Evolutionary conservation across 2,329 filamentous ascomycete genomes (phyloP).

Genomic region (Furcasterigmium furcatum): DNA sequence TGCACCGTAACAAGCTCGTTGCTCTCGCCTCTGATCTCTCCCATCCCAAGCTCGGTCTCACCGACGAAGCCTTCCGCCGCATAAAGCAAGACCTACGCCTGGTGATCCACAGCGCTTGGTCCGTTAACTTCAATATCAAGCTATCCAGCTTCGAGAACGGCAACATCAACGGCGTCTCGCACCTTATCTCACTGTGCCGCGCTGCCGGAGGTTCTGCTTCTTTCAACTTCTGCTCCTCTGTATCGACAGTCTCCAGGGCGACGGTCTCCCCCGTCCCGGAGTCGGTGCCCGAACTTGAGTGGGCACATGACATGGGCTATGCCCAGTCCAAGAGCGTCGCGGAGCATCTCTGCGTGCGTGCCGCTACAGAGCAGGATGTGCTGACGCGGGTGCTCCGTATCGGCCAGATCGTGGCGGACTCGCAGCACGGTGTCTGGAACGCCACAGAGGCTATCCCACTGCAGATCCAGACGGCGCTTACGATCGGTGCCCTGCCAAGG

Average conservation of each 20-base stretch:
- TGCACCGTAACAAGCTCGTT: conserved; percentile 8
- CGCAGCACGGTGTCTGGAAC: conserved; percentile 45
- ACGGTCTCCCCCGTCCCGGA: conserved; percentile 28
- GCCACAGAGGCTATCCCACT: conserved; percentile 47
- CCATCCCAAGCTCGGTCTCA: conserved; percentile 34
- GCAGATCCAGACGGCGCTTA: conserved; percentile 41
- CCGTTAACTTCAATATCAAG: conserved; percentile 54
- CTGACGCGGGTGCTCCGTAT: conserved; percentile 36
- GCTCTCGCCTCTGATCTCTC: conserved; percentile 33
- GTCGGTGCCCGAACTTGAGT: conserved; percentile 25
- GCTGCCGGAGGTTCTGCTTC: conserved; percentile 9
- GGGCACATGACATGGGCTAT: conserved; percentile 39
- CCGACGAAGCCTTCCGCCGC: conserved; percentile 16
- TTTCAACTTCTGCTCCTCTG: conserved; percentile 50
- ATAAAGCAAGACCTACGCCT: conserved; percentile 28
- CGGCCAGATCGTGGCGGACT: conserved; percentile 49
- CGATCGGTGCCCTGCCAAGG: conserved; percentile 38
- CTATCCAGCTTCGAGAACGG: conserved; percentile 46
- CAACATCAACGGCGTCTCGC: conserved; percentile 38
- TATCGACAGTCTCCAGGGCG: conserved; percentile 36
- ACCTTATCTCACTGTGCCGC: conserved; percentile 35
- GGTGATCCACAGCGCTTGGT: conserved; percentile 51
- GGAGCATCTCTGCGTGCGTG: conserved; percentile 30
- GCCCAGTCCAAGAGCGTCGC: conserved; percentile 37
- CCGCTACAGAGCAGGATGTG: conserved; percentile 27